phyloP scores from a whole-genome alignment of 768 basidiomycete genomes.

The Pleurotus platypus region DNA sequence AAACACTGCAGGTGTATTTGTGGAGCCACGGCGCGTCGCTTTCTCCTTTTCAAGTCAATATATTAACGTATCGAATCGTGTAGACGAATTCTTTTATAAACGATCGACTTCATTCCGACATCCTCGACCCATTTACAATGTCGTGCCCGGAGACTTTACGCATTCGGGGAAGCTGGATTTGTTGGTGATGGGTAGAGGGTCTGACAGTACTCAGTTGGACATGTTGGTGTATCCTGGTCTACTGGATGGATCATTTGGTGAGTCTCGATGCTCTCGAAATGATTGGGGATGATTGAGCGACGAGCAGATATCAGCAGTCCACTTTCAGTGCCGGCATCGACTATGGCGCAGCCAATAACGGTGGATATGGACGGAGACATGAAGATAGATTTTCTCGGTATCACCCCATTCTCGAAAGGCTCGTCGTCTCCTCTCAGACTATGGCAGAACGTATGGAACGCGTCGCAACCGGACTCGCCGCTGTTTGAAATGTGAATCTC shows the following conservation, averaged over 20 bases:
- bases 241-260: constrained; percentile 64
- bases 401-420: constrained; percentile 36
- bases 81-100: constrained; percentile 59
- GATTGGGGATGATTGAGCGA: background rate
- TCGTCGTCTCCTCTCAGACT: constrained; percentile 47
- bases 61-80: constrained; percentile 5
- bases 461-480: constrained; percentile 42
- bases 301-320: constrained; percentile 36
- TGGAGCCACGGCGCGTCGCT: constrained; percentile 73
- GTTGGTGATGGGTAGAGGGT: constrained; percentile 76
- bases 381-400: constrained; percentile 83
- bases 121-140: constrained; percentile 61
- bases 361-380: constrained; percentile 88
- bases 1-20: constrained; percentile 68
- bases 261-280: constrained; percentile 13
- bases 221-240: constrained; percentile 71
- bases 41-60: background rate
- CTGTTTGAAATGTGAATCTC: constrained; percentile 63
- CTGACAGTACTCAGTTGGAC: constrained; percentile 46
- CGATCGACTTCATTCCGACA: constrained; percentile 52
- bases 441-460: constrained; percentile 83
- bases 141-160: constrained; percentile 91
- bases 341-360: constrained; percentile 75
- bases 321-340: constrained; percentile 59
- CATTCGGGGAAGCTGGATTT: constrained; percentile 90